These are phyloP conservation scores for Xanthoconium stramineum DNA, from an alignment of 768 basidiomycete genomes.

Conservation along the genomic window DNA sequence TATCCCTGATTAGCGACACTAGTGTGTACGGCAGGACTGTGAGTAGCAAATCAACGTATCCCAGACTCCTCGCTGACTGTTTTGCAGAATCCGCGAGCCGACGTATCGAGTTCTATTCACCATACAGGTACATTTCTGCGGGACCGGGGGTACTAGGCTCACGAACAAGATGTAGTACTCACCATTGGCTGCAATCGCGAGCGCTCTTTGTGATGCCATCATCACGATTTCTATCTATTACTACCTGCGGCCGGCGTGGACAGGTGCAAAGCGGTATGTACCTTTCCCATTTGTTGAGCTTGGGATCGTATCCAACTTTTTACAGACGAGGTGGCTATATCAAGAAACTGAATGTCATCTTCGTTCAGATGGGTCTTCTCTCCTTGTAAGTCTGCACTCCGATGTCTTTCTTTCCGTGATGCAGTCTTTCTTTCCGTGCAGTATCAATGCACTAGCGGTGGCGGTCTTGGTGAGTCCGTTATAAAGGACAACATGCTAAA, in stretches of 20 bases:
- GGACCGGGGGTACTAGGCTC: neutral
- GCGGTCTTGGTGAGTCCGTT: slow-evolving; percentile 9
- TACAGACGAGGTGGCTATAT: slow-evolving; percentile 12
- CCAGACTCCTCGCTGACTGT: neutral
- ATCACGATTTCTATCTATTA: slow-evolving; percentile 11
- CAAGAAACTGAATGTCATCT: neutral
- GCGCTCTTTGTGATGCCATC: slow-evolving; percentile 19
- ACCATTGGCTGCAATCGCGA: slow-evolving; percentile 8
- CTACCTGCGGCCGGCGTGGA: too few relatives aligned
- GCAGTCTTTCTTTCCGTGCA: neutral
- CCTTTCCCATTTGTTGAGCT: too few relatives aligned
- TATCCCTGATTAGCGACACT: neutral
- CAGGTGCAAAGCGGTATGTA: too few relatives aligned
- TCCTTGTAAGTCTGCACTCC: too few relatives aligned
- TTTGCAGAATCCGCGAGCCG: slow-evolving; percentile 8
- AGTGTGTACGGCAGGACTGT: slow-evolving; percentile 9
- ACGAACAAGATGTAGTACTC: neutral
- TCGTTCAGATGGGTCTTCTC: too few relatives aligned
- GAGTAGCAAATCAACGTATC: neutral
- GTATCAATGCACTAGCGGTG: slow-evolving; percentile 10
- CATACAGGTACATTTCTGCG: slow-evolving; percentile 1
- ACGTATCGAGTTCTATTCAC: slow-evolving; percentile 1
- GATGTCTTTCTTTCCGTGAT: too few relatives aligned
- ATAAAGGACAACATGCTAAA: neutral
- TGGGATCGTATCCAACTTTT: neutral